Base-by-base conservation (phyloP, 306 rosid genomes). In the Oxytropis ochrocephala region DNA sequence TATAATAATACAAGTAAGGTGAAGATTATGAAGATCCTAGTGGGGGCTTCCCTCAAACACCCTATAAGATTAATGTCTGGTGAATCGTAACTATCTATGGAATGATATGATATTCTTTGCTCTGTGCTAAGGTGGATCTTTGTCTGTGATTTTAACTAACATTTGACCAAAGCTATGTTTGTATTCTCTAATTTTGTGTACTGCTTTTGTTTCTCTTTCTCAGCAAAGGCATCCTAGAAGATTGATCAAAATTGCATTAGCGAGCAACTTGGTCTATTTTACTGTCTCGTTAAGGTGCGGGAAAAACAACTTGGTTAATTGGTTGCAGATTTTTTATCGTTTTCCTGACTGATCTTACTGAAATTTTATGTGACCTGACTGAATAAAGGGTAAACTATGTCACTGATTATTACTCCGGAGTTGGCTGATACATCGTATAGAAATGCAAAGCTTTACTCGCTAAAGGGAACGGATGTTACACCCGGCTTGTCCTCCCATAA, bases 361-460 rank as follows among this genome's bases (percentile, higher is more conserved):
- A 79, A 74, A 41, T 46, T 73, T 59, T 67, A 49, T 74, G 58
- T 50, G 66, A 47, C 73, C 80, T 73, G 76, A 81, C 53, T 35
- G 56, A 67, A 63, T 41, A 42, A 53, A 51, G 36, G 51, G 19
- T 10, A 47, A 75, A 69, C 71, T 42, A 92, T 92, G 98, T 89
- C 98, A 36, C 64, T 92, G 82, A 90, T 89, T 42, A 80, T 89
- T 74, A 76, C 96, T 5, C 70, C 85, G 5, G 91, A 88, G 73
- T 68, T 80, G 64, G 79, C 90, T 39, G 75, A 87, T 19, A 33
- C 91, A n/a, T 58, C 96, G 0, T 84, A 80, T 58, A 69, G 87
- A 72, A 86, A 82, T 72, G 80, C 82, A 11, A 88, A 90, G 74
- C 86, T 90, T 51, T 85, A 82, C 84, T 75, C 93, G 0, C 72